Base-by-base conservation (phyloP, 805 yeast genomes). In the Myxozyma neglecta region DNA sequence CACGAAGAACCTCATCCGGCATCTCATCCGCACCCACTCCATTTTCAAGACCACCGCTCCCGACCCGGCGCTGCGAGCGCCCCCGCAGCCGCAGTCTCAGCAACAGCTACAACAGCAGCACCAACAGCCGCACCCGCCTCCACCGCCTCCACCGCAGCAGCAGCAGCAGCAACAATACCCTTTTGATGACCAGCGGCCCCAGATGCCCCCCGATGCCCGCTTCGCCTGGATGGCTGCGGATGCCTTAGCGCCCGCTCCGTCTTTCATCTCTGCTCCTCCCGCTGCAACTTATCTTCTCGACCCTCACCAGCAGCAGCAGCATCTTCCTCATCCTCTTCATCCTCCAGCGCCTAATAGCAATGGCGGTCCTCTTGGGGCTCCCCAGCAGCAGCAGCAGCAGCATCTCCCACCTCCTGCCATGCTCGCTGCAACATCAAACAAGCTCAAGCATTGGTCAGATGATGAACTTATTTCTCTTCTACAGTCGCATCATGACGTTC, bases 1-100 rank as follows among this genome's bases (percentile, higher is more conserved):
- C 40, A 64, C 67, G 11, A 64, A 64, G 63, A 64, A 64, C 49
- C 53, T 64, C 59, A 64, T 64, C 29, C 66, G 67, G 3, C 67
- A 64, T 37, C 60, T 64, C 39, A 49, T 64, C 51, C 56, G 64
- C 36, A 53, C 59, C 2, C 67, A 64, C 53, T 47, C 59, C 29
- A 53, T 64, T 7, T 64, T 64, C 47, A 64, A 64, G 60, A 64
- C 67, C 14, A 57, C 66, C 1, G 57, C 66, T 5, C 57, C 53
- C 6, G 49, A 42, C 13, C 16, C 18, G n/a, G 55, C 29, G 2
- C 61, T 10, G 51, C 49, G 34, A 51, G 53, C 14, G 50, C 63
- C 10, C 45, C 55, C 13, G 35, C 54, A n/a, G 59, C 54, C 37
- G 50, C 51, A 18, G 49, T 55, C 4, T 20, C 48, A 9, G 48